Base-by-base conservation (phyloP, 345 rosid species). In the Melaleuca quinquenervia region DNA sequence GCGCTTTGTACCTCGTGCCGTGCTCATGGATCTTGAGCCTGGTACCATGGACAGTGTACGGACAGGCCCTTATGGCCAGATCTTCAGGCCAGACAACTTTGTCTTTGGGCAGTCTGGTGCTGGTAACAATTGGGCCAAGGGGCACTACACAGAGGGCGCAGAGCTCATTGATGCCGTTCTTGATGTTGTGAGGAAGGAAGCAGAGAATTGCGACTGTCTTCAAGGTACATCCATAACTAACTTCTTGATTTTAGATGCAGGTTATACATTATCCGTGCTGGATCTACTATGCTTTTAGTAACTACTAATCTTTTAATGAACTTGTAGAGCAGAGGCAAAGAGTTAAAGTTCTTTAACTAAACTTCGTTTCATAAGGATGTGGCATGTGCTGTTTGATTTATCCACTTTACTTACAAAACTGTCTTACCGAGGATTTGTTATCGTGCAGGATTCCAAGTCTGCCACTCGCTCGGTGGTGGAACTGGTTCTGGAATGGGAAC, bases 401-500 rank as follows among this genome's bases (percentile, higher is more conserved):
- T 70, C 26, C 80, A 70, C 80, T 70, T 32, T 64, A 16, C 22
- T 70, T 18, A 48, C 26, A 18, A 32, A 36, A 48, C 74, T 14
- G 9, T 58, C 36, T 27, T 24, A 64, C 45, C 8, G 11, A 22
- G 27, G 62, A 51, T 70, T 22, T 48, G 21, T 85, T 85, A 51
- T n/a, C 58, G 26, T 86, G 52, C 58, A 87, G 88, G 90, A 83
- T 89, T 89, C 58, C 90, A 89, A 85, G 32, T 89, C 15, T 89
- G 90, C 86, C 90, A 89, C 87, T 89, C 89, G 9, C 82, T 89
- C 21, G 90, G 90, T 85, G 90, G 89, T 36, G 89, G 90, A 53
- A 87, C 89, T 56, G 90, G 90, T 62, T 87, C 90, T 21, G 90
- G 90, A 85, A 89, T 89, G 89, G 90, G 90, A 27, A 89, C 90